Conservation (phyloP, 768 basidiomycete species). For the Leucocoprinus sp. region DNA sequence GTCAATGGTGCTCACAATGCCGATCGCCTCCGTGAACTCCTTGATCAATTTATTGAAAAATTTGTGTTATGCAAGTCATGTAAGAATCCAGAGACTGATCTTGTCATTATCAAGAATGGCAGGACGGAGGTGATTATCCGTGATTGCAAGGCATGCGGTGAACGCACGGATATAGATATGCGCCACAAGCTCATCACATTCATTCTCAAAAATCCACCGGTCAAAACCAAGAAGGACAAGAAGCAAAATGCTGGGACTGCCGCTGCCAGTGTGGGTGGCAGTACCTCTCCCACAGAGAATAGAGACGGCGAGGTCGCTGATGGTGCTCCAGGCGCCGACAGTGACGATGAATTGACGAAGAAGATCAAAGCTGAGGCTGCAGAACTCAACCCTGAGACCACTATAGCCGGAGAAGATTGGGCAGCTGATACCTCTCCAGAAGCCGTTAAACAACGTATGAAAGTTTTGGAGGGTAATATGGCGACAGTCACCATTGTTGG, state of each 20-base stretch:
- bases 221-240: constrained; percentile 71
- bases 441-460: constrained; percentile 78
- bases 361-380: constrained; percentile 90
- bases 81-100: constrained; percentile 99
- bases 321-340: constrained; percentile 52
- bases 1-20: constrained; percentile 97
- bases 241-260: constrained; percentile 49
- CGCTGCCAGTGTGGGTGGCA: constrained; percentile 37
- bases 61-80: constrained; percentile 95
- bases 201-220: constrained; percentile 96
- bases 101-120: constrained; percentile 81
- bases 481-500: constrained; percentile 50
- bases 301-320: constrained; percentile 28
- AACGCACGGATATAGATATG: constrained; percentile 89
- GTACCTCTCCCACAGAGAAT: constrained; percentile 28
- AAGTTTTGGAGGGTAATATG: constrained; percentile 54
- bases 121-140: constrained; percentile 79
- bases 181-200: constrained; percentile 93
- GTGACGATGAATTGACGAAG: constrained; percentile 81
- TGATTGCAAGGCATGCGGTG: constrained; percentile 98
- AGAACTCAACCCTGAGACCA: constrained; percentile 55
- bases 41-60: constrained; percentile 97
- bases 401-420: constrained; percentile 72
- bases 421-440: constrained; percentile 86
- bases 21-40: constrained; percentile 84